Percentiles rank a stretch among this genome's conserved stretches.
phyloP scores from a whole-genome alignment of 148 eudicot genomes.

The Fagopyrum tataricum region DNA sequence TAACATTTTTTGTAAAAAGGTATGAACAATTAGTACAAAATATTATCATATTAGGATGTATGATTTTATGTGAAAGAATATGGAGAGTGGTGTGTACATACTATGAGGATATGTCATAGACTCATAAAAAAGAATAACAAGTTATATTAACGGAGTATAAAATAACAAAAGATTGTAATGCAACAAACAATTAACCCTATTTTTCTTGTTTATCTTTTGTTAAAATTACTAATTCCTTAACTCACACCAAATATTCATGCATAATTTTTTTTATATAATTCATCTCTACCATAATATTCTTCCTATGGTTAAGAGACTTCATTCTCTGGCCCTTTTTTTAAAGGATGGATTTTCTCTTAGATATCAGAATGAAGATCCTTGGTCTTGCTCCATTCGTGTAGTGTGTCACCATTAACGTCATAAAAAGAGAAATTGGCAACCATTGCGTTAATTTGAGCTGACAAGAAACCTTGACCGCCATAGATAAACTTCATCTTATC shows the following conservation, averaged over 20 bases:
- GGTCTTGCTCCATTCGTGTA: conserved; percentile 50
- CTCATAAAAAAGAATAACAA: too few relatives aligned
- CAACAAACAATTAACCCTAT: too few relatives aligned
- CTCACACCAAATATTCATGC: not conserved
- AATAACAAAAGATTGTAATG: too few relatives aligned
- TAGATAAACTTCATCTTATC: conserved; percentile 46
- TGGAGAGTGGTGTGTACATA: too few relatives aligned
- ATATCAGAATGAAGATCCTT: conserved; percentile 2
- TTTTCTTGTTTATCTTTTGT: too few relatives aligned
- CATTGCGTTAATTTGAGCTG: conserved; percentile 33
- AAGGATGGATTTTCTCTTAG: not conserved
- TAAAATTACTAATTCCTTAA: too few relatives aligned
- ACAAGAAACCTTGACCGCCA: conserved; percentile 91
- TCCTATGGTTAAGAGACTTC: not conserved
- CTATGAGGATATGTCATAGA: too few relatives aligned
- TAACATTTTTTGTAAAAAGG: too few relatives aligned
- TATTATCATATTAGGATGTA: too few relatives aligned
- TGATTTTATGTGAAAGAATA: too few relatives aligned
- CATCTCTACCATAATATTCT: not conserved
- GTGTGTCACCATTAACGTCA: conserved; percentile 44
- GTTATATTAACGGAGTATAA: too few relatives aligned
- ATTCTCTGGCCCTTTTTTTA: not conserved
- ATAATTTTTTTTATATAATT: not conserved
- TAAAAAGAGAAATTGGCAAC: conserved; percentile 33
- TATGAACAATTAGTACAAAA: too few relatives aligned